phyloP scores from a whole-genome alignment of 2,329 filamentous ascomycete genomes.

The Endothia cerciana region DNA sequence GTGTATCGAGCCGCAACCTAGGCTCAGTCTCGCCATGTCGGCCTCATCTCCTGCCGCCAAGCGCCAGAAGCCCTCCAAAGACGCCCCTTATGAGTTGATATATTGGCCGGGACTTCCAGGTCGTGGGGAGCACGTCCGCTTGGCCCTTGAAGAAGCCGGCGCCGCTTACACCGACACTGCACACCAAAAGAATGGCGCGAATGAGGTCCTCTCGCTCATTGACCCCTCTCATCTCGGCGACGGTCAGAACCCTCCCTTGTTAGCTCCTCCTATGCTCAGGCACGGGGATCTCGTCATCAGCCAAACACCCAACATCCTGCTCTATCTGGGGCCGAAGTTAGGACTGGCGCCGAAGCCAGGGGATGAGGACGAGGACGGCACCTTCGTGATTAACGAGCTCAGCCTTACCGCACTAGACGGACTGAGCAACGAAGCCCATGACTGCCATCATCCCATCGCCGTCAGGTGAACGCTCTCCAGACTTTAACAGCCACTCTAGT shows the following conservation, averaged over 20 bases:
- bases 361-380: constrained; percentile 46
- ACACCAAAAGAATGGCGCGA: constrained; percentile 51
- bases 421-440: constrained; percentile 72
- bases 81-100: constrained; percentile 63
- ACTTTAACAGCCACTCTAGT: not conserved
- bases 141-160: constrained; percentile 71
- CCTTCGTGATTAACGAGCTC: constrained; percentile 65
- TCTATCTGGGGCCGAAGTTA: constrained; percentile 67
- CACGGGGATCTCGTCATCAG: constrained; percentile 64
- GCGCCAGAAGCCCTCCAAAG: constrained; percentile 47
- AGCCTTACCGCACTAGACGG: constrained; percentile 72
- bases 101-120: constrained; percentile 76
- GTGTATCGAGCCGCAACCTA: not conserved
- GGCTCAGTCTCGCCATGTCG: constrained; percentile 12
- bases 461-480: constrained; percentile 32
- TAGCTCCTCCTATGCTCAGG: constrained; percentile 70
- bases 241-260: constrained; percentile 63
- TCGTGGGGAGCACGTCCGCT: constrained; percentile 73
- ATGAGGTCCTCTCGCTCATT: constrained; percentile 53
- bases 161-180: constrained; percentile 67
- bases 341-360: constrained; percentile 53
- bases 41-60: constrained; percentile 34
- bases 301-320: constrained; percentile 74
- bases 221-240: constrained; percentile 51
- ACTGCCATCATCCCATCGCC: constrained; percentile 74